A percentile compares a stretch with the other conserved stretches of the same genome.
These are phyloP conservation scores for Neurospora sp. DNA, from an alignment of 495 filamentous ascomycete species.

Conservation along the genomic window DNA sequence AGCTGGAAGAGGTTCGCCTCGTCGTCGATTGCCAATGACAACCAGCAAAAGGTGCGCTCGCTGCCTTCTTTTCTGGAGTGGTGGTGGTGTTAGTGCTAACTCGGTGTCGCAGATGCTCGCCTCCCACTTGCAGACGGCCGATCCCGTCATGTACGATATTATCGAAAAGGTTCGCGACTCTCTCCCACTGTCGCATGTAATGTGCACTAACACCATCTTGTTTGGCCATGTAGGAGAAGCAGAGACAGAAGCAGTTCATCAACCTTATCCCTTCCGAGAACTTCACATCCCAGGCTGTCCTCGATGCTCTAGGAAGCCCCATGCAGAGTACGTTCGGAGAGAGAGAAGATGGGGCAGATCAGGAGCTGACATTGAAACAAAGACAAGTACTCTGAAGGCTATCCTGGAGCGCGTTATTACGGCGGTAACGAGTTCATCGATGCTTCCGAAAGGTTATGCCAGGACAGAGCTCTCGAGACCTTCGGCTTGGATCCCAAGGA, in stretches of 20 bases:
- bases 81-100: background rate
- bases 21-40: constrained; percentile 43
- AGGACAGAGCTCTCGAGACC: constrained; percentile 75
- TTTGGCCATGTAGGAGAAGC: constrained; percentile 64
- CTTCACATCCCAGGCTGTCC: constrained; percentile 93
- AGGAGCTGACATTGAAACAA: constrained; percentile 3
- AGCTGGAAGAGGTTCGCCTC: constrained; percentile 26
- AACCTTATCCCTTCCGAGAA: constrained; percentile 99
- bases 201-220: constrained; percentile 1
- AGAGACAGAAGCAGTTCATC: constrained; percentile 91
- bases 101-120: constrained; percentile 55
- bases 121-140: constrained; percentile 68
- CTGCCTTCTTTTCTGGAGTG: background rate
- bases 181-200: background rate
- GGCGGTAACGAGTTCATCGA: constrained; percentile 96
- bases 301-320: constrained; percentile 91
- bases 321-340: constrained; percentile 74
- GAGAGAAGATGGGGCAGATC: no score
- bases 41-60: constrained; percentile 51
- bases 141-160: constrained; percentile 77
- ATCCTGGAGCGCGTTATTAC: constrained; percentile 94
- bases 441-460: constrained; percentile 78
- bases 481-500: constrained; percentile 74
- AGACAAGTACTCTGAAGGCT: constrained; percentile 99
- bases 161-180: constrained; percentile 64